phyloP scores from a whole-genome alignment of 1,139 yeast species.

The Pichia sp. region DNA sequence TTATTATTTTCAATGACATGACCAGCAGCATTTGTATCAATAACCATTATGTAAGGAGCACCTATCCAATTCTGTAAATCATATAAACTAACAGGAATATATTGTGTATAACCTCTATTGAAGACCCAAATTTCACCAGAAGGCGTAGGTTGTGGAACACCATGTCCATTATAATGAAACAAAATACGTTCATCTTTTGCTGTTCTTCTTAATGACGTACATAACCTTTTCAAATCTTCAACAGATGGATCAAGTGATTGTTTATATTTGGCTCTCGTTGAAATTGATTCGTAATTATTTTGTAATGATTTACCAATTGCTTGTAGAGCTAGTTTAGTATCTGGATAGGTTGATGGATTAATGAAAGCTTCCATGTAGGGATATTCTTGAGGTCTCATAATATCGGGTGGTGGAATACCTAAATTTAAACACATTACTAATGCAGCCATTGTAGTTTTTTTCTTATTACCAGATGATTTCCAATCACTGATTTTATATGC shows the following conservation, averaged over 20 bases:
- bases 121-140: slow-evolving; percentile 99
- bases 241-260: slow-evolving; percentile 92
- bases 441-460: slow-evolving; percentile 93
- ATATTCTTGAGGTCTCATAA: slow-evolving; percentile 88
- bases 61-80: slow-evolving; percentile 97
- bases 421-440: slow-evolving; percentile 81
- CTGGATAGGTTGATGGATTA: slow-evolving; percentile 78
- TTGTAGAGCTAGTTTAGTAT: slow-evolving; percentile 87
- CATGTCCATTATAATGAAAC: slow-evolving; percentile 97
- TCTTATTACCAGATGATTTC: slow-evolving; percentile 86
- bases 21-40: slow-evolving; percentile 94
- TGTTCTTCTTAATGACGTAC: slow-evolving; percentile 79
- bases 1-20: slow-evolving; percentile 87
- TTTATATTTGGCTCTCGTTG: slow-evolving; percentile 82
- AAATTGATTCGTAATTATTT: slow-evolving; percentile 80
- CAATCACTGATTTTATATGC: slow-evolving; percentile 74
- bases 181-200: slow-evolving; percentile 88
- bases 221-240: slow-evolving; percentile 89
- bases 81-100: slow-evolving; percentile 88
- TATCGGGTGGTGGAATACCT: slow-evolving; percentile 97
- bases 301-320: slow-evolving; percentile 85
- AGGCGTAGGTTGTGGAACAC: slow-evolving; percentile 96
- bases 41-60: slow-evolving; percentile 93
- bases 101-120: slow-evolving; percentile 93
- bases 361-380: slow-evolving; percentile 93